Evolutionary conservation across 164 flowering plant species (phyloP), one percentile per base, ranked within the genome.

Genomic region (Protea cynaroides): DNA sequence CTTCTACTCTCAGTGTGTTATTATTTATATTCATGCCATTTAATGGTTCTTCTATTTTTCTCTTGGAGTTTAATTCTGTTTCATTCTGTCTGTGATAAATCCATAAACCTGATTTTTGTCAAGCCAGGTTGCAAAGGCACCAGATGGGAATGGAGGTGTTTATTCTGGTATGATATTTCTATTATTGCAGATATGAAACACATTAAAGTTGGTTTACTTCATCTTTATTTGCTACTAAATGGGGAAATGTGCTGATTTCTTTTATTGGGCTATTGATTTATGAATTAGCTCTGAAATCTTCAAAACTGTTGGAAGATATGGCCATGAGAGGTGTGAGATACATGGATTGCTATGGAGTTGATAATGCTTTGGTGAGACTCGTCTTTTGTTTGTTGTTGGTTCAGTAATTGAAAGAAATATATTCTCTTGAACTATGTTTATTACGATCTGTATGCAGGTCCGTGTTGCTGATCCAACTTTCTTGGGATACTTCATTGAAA

Each of bases 91-190:
- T 3, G 14, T 40, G 46, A 40, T 40, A 12, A 12, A 40, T 40
- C 10, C 46, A 12, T 40, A 40, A 40, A 40, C 46, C 46, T 11
- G 25, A 68, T 76, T 49, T 66, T 63, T 65, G 60, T 3, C 4
- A 76, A 70, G 63, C 74, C 86, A 94, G 99, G 92, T 95, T 38
- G 90, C 97, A 46, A 92, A 80, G 76, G 82, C 99, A 72, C 99
- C 99, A 23, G 99, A 95, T 81, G 99, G 99, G 55, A 95, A 95
- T 82, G 99, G 99, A 66, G 99, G 99, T 72, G 97, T 95, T 24
- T 95, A 92, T 80, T 62, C 96, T 70, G 99, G 99, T 89, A 74
- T 21, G 19, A 25, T 24, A 12, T 38, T 49, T 19, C 37, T 21
- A 22, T n/a, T 65, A 3, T 17, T 14, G 56, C 22, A 19, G 54